Evolutionary conservation across 2,329 filamentous ascomycete genomes (phyloP).

Genomic region (Sclerotinia minor): DNA sequence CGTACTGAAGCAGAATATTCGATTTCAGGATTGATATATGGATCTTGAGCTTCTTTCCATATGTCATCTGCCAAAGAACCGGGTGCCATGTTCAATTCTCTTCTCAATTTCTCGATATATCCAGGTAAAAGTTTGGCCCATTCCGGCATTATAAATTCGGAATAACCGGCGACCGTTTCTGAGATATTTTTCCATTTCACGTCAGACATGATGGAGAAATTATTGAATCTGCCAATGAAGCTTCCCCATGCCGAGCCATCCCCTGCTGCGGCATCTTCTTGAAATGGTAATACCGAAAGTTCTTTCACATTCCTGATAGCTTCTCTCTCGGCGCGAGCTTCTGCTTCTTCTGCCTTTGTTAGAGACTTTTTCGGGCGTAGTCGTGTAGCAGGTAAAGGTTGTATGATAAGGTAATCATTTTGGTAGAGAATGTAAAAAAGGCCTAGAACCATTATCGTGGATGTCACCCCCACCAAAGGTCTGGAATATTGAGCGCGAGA

Average conservation of each 20-base stretch:
- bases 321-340: slow-evolving; percentile 31
- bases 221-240: slow-evolving; percentile 38
- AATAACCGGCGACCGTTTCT: slow-evolving; percentile 52
- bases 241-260: slow-evolving; percentile 40
- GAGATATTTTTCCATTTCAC: slow-evolving; percentile 57
- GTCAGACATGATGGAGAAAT: slow-evolving; percentile 55
- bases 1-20: slow-evolving; percentile 77
- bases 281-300: slow-evolving; percentile 36
- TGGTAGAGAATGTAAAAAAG: slow-evolving; percentile 40
- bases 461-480: slow-evolving; percentile 33
- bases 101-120: slow-evolving; percentile 79
- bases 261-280: slow-evolving; percentile 26
- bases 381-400: slow-evolving; percentile 40
- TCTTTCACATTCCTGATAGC: slow-evolving; percentile 34
- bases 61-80: slow-evolving; percentile 91
- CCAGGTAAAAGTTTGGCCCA: slow-evolving; percentile 78
- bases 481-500: slow-evolving; percentile 22
- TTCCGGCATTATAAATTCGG: slow-evolving; percentile 72
- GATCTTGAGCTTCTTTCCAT: slow-evolving; percentile 87
- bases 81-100: slow-evolving; percentile 81
- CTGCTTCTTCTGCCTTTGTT: slow-evolving; percentile 29
- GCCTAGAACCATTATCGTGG: slow-evolving; percentile 33
- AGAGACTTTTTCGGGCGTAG: slow-evolving; percentile 33
- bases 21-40: slow-evolving; percentile 83
- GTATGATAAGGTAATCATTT: slow-evolving; percentile 36